A percentile compares a stretch with the other conserved stretches of the same genome.
phyloP scores from a whole-genome alignment of 495 filamentous ascomycete species.

The Aspergillus panamensis region DNA sequence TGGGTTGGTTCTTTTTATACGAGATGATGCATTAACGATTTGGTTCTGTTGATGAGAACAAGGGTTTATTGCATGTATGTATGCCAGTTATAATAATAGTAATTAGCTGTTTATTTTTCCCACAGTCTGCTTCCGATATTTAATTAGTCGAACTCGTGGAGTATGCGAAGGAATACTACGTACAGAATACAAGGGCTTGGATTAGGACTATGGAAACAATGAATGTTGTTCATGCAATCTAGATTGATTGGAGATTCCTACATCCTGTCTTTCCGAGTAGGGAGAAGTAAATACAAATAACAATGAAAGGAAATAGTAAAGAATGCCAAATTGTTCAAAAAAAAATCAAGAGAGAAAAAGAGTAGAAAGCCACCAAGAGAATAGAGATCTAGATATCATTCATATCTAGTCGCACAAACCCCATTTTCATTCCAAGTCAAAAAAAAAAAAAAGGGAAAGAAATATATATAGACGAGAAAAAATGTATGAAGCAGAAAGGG shows the following conservation, averaged over 20 bases:
- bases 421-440: background rate
- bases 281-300: background rate
- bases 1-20: background rate
- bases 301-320: background rate
- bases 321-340: background rate
- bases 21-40: slow-evolving; percentile 2
- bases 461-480: slow-evolving; percentile 9
- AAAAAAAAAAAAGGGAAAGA: slow-evolving; percentile 1
- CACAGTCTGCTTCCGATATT: too few relatives aligned
- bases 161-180: too few relatives aligned
- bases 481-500: slow-evolving; percentile 4
- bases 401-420: slow-evolving; percentile 1
- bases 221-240: too few relatives aligned
- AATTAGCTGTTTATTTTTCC: slow-evolving; percentile 1
- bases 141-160: too few relatives aligned
- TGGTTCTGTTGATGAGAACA: background rate
- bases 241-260: too few relatives aligned
- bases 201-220: too few relatives aligned
- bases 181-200: too few relatives aligned
- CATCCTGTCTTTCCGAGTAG: too few relatives aligned
- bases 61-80: background rate
- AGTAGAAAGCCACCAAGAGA: slow-evolving; percentile 6
- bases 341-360: background rate
- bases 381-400: background rate
- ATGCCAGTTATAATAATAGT: slow-evolving; percentile 5